These are phyloP conservation scores for Phallus indusiatus DNA, from an alignment of 768 basidiomycete species.

Conservation along the genomic window DNA sequence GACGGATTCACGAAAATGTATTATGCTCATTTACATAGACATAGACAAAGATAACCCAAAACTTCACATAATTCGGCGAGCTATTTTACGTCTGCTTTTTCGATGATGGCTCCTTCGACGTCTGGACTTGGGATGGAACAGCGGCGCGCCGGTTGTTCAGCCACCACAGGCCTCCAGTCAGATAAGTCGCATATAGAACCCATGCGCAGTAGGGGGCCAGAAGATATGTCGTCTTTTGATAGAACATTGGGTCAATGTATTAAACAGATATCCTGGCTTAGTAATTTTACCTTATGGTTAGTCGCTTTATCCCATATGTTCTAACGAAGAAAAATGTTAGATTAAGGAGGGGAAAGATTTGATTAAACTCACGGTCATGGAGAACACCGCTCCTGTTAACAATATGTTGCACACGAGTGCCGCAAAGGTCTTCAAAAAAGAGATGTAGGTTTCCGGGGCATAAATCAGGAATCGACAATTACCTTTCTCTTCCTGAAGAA, in stretches of 20 bases:
- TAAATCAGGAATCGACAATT: neutral
- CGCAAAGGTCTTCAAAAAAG: constrained; percentile 32
- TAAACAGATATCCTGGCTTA: neutral
- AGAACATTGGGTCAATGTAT: neutral
- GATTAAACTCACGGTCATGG: constrained; percentile 42
- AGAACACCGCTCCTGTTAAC: constrained; percentile 43
- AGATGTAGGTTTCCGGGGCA: neutral
- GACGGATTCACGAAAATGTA: constrained; percentile 32
- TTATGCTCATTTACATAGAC: constrained; percentile 39
- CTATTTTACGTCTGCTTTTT: neutral
- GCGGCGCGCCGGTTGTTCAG: constrained; percentile 29
- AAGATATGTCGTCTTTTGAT: constrained; percentile 38
- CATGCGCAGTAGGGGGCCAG: constrained; percentile 59
- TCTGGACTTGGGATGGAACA: neutral
- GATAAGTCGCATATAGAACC: constrained; percentile 56
- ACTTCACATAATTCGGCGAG: neutral
- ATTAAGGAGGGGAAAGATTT: neutral
- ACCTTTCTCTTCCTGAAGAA: constrained; percentile 49
- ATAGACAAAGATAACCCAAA: neutral
- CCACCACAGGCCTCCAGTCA: constrained; percentile 59
- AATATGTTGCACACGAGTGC: constrained; percentile 47
- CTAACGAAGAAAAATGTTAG: neutral
- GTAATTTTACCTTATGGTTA: neutral
- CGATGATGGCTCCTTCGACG: neutral
- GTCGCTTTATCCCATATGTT: constrained; percentile 3